Conservation (phyloP, 495 filamentous ascomycete genomes). For the Penicillium waksmanii region DNA sequence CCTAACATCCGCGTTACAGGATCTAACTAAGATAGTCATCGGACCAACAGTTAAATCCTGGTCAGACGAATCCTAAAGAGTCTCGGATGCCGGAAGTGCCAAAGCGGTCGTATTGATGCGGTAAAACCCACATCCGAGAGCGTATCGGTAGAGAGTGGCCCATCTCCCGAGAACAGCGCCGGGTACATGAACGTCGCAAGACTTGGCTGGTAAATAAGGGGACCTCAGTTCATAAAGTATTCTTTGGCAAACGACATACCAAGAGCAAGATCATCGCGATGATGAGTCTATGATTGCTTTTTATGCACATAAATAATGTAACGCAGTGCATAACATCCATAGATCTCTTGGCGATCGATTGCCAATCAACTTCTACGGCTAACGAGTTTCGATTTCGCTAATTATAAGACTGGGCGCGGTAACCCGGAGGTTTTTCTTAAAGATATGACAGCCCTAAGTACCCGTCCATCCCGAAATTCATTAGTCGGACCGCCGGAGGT, state of each 20-base stretch:
- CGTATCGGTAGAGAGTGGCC: neutral
- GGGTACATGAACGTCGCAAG: neutral
- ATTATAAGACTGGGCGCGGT: neutral
- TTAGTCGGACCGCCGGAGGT: neutral
- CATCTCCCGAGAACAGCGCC: neutral
- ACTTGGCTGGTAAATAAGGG: neutral
- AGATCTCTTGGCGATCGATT: too few species aligned
- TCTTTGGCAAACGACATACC: neutral
- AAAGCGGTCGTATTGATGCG: neutral
- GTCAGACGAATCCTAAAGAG: neutral
- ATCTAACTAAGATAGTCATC: neutral
- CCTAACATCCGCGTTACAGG: neutral
- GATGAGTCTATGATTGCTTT: too few species aligned
- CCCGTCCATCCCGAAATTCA: neutral
- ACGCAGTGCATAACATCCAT: too few species aligned
- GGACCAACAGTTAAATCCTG: neutral
- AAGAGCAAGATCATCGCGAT: too few species aligned
- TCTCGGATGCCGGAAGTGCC: slow-evolving; percentile 1
- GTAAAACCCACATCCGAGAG: neutral
- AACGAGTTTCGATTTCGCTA: neutral
- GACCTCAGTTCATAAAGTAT: neutral
- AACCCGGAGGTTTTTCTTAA: neutral
- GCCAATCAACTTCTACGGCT: too few species aligned
- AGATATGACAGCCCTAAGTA: neutral
- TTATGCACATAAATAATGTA: too few species aligned